A percentile compares a stretch with the other conserved stretches of the same genome.
These are phyloP conservation scores for Friedmanniomyces simplex DNA, from an alignment of 495 filamentous ascomycete species.

Conservation along the genomic window DNA sequence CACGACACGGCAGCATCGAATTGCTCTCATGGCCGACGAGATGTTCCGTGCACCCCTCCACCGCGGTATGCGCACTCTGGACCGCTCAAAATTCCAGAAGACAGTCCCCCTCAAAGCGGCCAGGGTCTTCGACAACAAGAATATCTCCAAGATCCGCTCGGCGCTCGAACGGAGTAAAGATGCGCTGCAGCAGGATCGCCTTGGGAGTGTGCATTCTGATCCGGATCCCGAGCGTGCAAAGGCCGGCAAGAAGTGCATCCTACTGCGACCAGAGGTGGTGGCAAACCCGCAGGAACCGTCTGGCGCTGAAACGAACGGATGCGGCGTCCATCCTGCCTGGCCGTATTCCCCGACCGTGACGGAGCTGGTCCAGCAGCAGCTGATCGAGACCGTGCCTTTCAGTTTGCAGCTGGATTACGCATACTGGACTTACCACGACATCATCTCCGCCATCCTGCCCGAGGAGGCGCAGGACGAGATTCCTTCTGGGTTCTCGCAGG, in stretches of 20 bases:
- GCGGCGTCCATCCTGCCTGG: constrained; percentile 4
- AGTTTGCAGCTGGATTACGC: constrained; percentile 67
- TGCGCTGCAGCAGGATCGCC: constrained; percentile 48
- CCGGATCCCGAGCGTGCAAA: constrained; percentile 37
- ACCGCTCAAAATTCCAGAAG: constrained; percentile 73
- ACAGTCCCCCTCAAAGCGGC: constrained; percentile 69
- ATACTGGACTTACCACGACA: constrained; percentile 77
- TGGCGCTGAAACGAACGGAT: too few species aligned
- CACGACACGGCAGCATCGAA: neutral
- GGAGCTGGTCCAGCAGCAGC: constrained; percentile 54
- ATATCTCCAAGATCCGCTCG: constrained; percentile 57
- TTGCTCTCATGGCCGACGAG: constrained; percentile 16
- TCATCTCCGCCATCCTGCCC: constrained; percentile 69
- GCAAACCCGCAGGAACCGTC: constrained; percentile 43
- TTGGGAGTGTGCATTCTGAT: constrained; percentile 45
- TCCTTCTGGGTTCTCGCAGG: constrained; percentile 74
- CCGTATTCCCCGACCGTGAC: constrained; percentile 40
- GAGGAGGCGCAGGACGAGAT: constrained; percentile 58
- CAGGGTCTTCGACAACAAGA: constrained; percentile 54
- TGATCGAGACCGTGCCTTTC: constrained; percentile 61
- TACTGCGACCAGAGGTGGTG: constrained; percentile 63
- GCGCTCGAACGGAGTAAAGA: constrained; percentile 48
- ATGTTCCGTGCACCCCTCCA: constrained; percentile 79
- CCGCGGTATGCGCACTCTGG: constrained; percentile 66
- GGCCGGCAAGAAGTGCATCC: constrained; percentile 55